Evolutionary conservation across 2,329 filamentous ascomycete species (phyloP).

Genomic region (Aspergillus sp.): DNA sequence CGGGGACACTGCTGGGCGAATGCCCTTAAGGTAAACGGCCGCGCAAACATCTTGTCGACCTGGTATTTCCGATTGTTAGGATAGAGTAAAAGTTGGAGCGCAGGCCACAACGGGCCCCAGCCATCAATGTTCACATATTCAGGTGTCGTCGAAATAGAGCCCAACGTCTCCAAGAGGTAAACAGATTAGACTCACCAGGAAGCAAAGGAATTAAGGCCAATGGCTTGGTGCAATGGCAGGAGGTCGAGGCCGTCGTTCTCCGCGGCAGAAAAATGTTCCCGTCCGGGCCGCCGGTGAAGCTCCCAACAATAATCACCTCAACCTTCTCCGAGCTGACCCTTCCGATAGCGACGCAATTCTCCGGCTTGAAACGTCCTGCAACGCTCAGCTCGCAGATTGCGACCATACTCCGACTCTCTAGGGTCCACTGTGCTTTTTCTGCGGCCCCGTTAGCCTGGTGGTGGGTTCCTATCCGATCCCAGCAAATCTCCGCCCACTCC

Average conservation of each 20-base stretch:
- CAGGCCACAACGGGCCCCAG: neutral
- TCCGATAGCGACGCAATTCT: conserved; percentile 19
- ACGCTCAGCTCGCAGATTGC: conserved; percentile 10
- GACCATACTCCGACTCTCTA: conserved; percentile 12
- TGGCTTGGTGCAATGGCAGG: conserved; percentile 8
- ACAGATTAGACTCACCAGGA: conserved; percentile 6
- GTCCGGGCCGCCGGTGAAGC: conserved; percentile 42
- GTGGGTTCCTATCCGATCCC: conserved; percentile 30
- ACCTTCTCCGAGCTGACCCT: conserved; percentile 25
- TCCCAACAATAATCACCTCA: conserved; percentile 38
- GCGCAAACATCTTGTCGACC: conserved; percentile 31
- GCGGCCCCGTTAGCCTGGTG: conserved; percentile 24
- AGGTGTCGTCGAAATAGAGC: neutral
- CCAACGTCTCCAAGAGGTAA: neutral
- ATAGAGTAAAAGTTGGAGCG: neutral
- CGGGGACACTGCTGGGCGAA: conserved; percentile 29
- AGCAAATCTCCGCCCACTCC: conserved; percentile 21
- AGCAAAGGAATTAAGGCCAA: neutral
- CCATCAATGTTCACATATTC: neutral
- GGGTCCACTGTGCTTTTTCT: conserved; percentile 17
- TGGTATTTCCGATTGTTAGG: neutral
- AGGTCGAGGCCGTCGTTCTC: conserved; percentile 25
- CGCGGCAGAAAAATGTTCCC: conserved; percentile 46
- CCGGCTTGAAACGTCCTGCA: conserved; percentile 21
- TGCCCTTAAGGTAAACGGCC: conserved; percentile 30